Evolutionary conservation across 2,329 filamentous ascomycete species (phyloP).

Genomic region (Berkeleyomyces rouxiae): DNA sequence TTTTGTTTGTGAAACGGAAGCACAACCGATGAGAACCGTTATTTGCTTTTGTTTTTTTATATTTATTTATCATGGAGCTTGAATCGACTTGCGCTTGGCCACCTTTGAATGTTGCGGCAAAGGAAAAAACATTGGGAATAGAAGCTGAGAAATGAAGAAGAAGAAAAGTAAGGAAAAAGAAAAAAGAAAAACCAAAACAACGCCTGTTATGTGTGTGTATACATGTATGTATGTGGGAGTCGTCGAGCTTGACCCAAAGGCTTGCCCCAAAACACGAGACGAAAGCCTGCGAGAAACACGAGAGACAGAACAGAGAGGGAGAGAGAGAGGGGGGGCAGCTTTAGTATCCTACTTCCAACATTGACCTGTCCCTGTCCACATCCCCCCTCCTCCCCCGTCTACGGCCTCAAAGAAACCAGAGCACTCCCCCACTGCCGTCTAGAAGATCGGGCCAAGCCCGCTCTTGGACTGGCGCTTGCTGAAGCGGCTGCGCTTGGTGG

Average conservation of each 20-base stretch:
- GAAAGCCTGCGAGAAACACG: neutral
- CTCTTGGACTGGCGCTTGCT: constrained; percentile 90
- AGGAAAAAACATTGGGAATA: neutral
- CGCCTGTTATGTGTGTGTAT: neutral
- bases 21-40: too few relatives aligned
- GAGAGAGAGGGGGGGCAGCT: too few relatives aligned
- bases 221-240: neutral
- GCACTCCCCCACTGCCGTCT: neutral
- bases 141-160: neutral
- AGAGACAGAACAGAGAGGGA: neutral
- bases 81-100: too few relatives aligned
- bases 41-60: too few relatives aligned
- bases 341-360: neutral
- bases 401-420: too few relatives aligned
- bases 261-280: constrained; percentile 15
- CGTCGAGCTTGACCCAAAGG: neutral
- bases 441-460: constrained; percentile 81
- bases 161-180: constrained; percentile 5
- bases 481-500: constrained; percentile 49
- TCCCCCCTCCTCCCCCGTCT: constrained; percentile 12
- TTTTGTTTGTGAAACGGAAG: too few relatives aligned
- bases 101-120: neutral
- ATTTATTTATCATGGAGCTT: too few relatives aligned
- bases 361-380: constrained; percentile 9
- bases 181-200: neutral